Percentiles rank a stretch among this genome's conserved stretches.
Evolutionary conservation across 148 eudicot species (phyloP).

Genomic region (Rhododendron griersonianum): DNA sequence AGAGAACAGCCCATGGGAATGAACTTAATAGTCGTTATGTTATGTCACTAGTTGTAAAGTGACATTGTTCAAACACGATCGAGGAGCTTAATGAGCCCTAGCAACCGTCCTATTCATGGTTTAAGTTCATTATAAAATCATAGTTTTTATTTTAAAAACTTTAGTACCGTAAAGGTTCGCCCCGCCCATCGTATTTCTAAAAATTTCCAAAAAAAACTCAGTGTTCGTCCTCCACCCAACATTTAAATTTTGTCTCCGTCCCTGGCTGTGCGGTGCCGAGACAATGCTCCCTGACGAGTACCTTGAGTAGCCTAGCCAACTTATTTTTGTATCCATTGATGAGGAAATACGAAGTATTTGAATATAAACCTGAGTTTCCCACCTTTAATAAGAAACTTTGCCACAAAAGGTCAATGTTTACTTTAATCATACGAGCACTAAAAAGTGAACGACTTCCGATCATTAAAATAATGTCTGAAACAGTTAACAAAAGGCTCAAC

Average conservation of each 20-base stretch:
- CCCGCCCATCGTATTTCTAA: neutral
- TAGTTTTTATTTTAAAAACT: no score
- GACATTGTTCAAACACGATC: no score
- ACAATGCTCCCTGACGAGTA: neutral
- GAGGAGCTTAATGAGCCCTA: no score
- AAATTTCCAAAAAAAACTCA: no score
- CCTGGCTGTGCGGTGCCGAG: neutral
- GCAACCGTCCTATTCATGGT: neutral
- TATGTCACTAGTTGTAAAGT: neutral
- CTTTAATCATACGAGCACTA: neutral
- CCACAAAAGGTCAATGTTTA: neutral
- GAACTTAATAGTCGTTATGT: neutral
- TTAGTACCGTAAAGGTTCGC: neutral
- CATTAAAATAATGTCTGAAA: neutral
- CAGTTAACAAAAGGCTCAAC: neutral
- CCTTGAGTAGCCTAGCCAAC: neutral
- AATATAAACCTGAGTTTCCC: neutral
- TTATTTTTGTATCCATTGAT: neutral
- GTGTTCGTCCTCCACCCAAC: neutral
- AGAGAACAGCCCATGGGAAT: neutral
- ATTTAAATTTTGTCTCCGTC: neutral
- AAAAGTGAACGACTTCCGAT: neutral
- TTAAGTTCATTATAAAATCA: no score
- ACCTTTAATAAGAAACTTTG: neutral
- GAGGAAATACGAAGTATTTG: neutral